Evolutionary conservation across 2,329 filamentous ascomycete genomes (phyloP).

Genomic region (Aspergillus sp.): DNA sequence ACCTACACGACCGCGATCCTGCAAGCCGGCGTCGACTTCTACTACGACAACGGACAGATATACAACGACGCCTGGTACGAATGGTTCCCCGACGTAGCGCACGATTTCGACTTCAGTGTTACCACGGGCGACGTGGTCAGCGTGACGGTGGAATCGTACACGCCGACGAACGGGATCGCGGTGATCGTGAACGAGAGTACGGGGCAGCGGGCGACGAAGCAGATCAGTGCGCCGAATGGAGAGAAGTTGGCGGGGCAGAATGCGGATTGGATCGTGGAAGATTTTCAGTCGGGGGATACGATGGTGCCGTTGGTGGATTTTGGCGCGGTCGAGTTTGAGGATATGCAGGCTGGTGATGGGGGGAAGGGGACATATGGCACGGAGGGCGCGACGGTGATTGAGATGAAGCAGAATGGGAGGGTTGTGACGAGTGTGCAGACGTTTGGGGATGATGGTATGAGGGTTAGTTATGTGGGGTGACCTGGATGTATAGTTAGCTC

Average conservation of each 20-base stretch:
- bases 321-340: conserved; percentile 42
- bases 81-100: conserved; percentile 59
- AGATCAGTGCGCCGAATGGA: conserved; percentile 45
- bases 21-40: conserved; percentile 60
- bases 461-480: conserved; percentile 22
- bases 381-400: conserved; percentile 44
- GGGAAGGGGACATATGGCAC: conserved; percentile 26
- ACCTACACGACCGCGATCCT: conserved; percentile 56
- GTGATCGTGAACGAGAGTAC: conserved; percentile 54
- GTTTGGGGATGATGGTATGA: conserved; percentile 26
- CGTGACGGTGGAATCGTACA: conserved; percentile 38
- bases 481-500: neutral
- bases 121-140: conserved; percentile 48
- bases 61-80: conserved; percentile 61
- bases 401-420: conserved; percentile 46
- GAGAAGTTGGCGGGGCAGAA: conserved; percentile 37
- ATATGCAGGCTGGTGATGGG: conserved; percentile 28
- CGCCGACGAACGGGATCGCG: conserved; percentile 46
- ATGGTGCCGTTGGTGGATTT: conserved; percentile 52
- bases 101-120: conserved; percentile 53
- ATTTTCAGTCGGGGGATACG: conserved; percentile 42
- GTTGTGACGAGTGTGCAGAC: conserved; percentile 32
- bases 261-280: conserved; percentile 65
- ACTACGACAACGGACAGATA: conserved; percentile 39
- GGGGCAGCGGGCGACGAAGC: conserved; percentile 53